These are phyloP conservation scores for Casaregolazyma lundiana DNA, from an alignment of 1,139 yeast genomes.

Conservation along the genomic window DNA sequence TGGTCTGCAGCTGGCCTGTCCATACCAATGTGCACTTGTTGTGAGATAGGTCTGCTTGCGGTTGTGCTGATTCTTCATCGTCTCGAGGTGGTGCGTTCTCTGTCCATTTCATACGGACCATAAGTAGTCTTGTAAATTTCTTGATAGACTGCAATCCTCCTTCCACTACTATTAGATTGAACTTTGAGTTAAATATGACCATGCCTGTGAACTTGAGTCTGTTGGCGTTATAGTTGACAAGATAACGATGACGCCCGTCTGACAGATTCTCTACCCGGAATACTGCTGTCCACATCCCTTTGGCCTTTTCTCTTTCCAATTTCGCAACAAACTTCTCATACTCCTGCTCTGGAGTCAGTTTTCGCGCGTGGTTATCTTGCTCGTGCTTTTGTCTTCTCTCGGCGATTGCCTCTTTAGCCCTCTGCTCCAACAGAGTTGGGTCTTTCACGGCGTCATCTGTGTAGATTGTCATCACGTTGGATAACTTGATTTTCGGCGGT, in stretches of 20 bases:
- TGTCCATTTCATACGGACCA: slow-evolving; percentile 67
- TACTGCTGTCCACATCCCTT: slow-evolving; percentile 58
- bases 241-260: slow-evolving; percentile 65
- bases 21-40: slow-evolving; percentile 60
- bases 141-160: slow-evolving; percentile 62
- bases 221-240: slow-evolving; percentile 74
- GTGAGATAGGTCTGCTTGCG: slow-evolving; percentile 35
- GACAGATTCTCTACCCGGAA: slow-evolving; percentile 51
- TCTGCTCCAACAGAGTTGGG: slow-evolving; percentile 80
- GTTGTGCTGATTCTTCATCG: slow-evolving; percentile 18
- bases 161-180: slow-evolving; percentile 63
- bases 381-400: slow-evolving; percentile 60
- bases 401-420: slow-evolving; percentile 65
- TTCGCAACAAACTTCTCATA: slow-evolving; percentile 45
- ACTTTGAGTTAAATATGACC: slow-evolving; percentile 40
- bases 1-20: slow-evolving; percentile 64
- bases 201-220: slow-evolving; percentile 66
- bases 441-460: slow-evolving; percentile 86
- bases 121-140: slow-evolving; percentile 58
- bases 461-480: slow-evolving; percentile 77
- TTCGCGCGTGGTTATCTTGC: slow-evolving; percentile 56
- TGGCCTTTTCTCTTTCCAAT: slow-evolving; percentile 44
- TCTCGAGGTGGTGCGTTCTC: slow-evolving; percentile 38
- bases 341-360: slow-evolving; percentile 54
- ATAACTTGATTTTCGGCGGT: slow-evolving; percentile 77